Conservation (phyloP, 2,329 filamentous ascomycete species). For the Fusarium lateritium region DNA sequence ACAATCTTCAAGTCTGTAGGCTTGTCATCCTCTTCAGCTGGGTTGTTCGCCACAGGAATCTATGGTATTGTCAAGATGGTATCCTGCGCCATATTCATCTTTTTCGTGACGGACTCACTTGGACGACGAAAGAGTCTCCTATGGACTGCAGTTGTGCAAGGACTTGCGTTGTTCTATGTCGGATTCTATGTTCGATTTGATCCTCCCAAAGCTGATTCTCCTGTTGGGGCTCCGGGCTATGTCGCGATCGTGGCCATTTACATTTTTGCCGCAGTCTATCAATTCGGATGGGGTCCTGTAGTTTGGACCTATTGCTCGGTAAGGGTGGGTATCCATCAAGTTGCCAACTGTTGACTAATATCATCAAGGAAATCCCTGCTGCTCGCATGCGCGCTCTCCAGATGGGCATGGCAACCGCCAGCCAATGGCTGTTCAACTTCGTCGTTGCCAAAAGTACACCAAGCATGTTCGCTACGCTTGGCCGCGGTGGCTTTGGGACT, state of each 20-base stretch:
- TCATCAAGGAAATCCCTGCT: neutral
- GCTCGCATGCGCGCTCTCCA: slow-evolving; percentile 29
- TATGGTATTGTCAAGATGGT: slow-evolving; percentile 18
- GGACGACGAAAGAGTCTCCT: slow-evolving; percentile 26
- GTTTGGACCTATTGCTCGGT: no score
- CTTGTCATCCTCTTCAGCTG: slow-evolving; percentile 15
- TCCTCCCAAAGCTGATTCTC: slow-evolving; percentile 1
- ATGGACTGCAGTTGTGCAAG: slow-evolving; percentile 28
- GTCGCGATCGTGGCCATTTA: slow-evolving; percentile 6
- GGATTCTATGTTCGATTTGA: slow-evolving; percentile 26
- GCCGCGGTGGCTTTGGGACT: slow-evolving; percentile 19
- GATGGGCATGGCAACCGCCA: slow-evolving; percentile 30
- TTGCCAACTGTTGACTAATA: no score
- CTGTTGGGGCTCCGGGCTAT: slow-evolving; percentile 12
- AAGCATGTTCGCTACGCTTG: slow-evolving; percentile 29
- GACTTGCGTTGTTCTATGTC: slow-evolving; percentile 25
- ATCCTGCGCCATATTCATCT: no score
- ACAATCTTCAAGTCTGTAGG: slow-evolving; percentile 21
- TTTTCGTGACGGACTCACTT: slow-evolving; percentile 15
- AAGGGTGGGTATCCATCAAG: no score
- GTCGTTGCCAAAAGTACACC: slow-evolving; percentile 25
- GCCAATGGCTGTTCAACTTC: slow-evolving; percentile 34
- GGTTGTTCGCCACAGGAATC: slow-evolving; percentile 17
- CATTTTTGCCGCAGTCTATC: no score
- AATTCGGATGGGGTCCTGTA: no score